Percentiles rank a stretch among this genome's conserved stretches.
Evolutionary conservation across 495 filamentous ascomycete species (phyloP).

Genomic region (Hyaloscypha variabilis): DNA sequence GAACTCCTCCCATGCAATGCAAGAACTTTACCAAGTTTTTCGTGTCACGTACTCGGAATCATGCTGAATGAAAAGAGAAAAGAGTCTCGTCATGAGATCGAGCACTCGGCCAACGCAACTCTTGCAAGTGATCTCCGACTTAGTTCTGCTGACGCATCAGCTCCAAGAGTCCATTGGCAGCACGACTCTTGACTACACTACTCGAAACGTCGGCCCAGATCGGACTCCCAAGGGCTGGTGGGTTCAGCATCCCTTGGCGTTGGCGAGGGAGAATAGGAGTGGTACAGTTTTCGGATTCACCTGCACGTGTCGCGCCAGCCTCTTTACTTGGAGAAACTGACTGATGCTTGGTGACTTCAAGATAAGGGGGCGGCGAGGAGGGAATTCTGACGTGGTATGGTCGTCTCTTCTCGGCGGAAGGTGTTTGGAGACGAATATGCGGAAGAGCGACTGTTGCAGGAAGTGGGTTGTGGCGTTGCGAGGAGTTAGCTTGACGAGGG

Average conservation of each 20-base stretch:
- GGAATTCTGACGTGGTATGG: background rate
- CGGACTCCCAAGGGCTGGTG: constrained; percentile 4
- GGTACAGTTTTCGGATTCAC: background rate
- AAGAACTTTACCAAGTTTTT: background rate
- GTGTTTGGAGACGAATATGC: constrained; percentile 1
- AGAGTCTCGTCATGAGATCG: background rate
- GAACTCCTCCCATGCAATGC: constrained; percentile 14
- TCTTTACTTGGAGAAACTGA: background rate
- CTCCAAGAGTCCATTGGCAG: constrained; percentile 29
- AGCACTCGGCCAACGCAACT: background rate
- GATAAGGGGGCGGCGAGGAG: constrained; percentile 19
- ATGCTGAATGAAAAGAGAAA: background rate
- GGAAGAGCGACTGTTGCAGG: background rate
- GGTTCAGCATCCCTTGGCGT: constrained; percentile 17
- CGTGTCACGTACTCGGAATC: background rate
- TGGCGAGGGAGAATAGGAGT: constrained; percentile 25
- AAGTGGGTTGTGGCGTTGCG: background rate
- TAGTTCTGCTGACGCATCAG: constrained; percentile 17
- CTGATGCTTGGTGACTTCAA: background rate
- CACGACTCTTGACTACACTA: constrained; percentile 22
- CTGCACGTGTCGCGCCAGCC: background rate
- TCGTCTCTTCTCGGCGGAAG: constrained; percentile 3
- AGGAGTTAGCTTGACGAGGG: background rate
- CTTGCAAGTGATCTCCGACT: constrained; percentile 1
- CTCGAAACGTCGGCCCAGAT: constrained; percentile 21